These are phyloP conservation scores for Dalechampia spathulata DNA, from an alignment of 441 rosid genomes.

Conservation along the genomic window DNA sequence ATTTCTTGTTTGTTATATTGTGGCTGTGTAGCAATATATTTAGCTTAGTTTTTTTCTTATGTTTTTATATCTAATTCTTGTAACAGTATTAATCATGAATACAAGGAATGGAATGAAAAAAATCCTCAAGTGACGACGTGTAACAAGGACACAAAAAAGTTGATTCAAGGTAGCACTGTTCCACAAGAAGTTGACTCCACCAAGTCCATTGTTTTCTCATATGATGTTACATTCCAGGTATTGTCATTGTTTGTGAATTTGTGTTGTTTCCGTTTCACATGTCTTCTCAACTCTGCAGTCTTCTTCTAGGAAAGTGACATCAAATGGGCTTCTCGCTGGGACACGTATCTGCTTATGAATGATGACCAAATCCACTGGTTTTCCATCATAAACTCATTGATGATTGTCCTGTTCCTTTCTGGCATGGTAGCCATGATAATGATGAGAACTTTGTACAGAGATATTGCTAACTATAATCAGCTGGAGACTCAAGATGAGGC, in stretches of 20 bases:
- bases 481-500: constrained; percentile 94
- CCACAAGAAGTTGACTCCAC: constrained; percentile 72
- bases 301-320: constrained; percentile 64
- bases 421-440: no score
- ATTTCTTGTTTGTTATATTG: not conserved
- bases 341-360: no score
- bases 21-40: no score
- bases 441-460: constrained; percentile 94
- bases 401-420: constrained; percentile 94
- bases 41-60: constrained; percentile 7
- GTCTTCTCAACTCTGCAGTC: constrained; percentile 2
- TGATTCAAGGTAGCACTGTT: constrained; percentile 68
- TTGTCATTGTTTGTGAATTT: not conserved
- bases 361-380: no score
- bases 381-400: constrained; percentile 83
- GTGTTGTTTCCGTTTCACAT: constrained; percentile 1
- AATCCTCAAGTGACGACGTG: constrained; percentile 86
- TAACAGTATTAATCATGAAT: constrained; percentile 77
- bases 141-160: constrained; percentile 74
- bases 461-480: constrained; percentile 87
- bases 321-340: constrained; percentile 99
- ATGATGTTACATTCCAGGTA: constrained; percentile 81
- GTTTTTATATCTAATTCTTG: constrained; percentile 11
- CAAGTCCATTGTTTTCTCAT: constrained; percentile 74
- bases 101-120: constrained; percentile 77